phyloP scores from a whole-genome alignment of 2,329 filamentous ascomycete genomes.

The Penicillium sp. region DNA sequence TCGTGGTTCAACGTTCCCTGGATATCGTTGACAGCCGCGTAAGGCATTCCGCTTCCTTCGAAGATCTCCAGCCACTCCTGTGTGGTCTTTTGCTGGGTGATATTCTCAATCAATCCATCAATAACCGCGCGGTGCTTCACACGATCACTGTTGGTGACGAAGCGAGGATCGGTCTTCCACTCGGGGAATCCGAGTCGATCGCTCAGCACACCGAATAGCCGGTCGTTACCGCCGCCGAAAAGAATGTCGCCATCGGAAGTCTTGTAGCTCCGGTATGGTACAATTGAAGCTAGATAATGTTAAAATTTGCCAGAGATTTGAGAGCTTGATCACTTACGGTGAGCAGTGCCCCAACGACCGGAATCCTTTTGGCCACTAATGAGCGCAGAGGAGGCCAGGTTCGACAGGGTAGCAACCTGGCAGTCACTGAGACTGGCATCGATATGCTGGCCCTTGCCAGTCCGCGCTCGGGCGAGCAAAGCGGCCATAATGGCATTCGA shows the following conservation, averaged over 20 bases:
- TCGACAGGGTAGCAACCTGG: conserved; percentile 90
- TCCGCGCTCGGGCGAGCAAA: conserved; percentile 70
- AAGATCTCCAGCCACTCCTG: conserved; percentile 82
- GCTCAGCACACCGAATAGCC: conserved; percentile 60
- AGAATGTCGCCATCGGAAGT: conserved; percentile 63
- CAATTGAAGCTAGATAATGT: conserved; percentile 73
- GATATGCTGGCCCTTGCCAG: conserved; percentile 83
- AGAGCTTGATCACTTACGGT: conserved; percentile 58
- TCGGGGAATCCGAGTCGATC: conserved; percentile 57
- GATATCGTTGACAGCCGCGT: conserved; percentile 91
- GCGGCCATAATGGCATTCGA: conserved; percentile 95
- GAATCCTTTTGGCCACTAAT: conserved; percentile 84
- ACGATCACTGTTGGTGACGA: conserved; percentile 58
- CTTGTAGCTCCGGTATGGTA: conserved; percentile 83
- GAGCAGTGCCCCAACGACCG: conserved; percentile 92
- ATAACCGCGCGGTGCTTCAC: conserved; percentile 70
- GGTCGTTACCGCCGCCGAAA: conserved; percentile 63
- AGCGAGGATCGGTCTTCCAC: conserved; percentile 57
- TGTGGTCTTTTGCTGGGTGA: conserved; percentile 75
- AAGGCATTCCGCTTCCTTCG: conserved; percentile 91
- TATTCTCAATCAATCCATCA: conserved; percentile 73
- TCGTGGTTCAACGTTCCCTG: conserved; percentile 78
- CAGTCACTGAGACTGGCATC: conserved; percentile 91
- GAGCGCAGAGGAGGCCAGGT: conserved; percentile 87
- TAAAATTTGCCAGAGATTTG: conserved; percentile 2